Evolutionary conservation across 768 basidiomycete genomes (phyloP).

Genomic region (Coprinopsis sp.): DNA sequence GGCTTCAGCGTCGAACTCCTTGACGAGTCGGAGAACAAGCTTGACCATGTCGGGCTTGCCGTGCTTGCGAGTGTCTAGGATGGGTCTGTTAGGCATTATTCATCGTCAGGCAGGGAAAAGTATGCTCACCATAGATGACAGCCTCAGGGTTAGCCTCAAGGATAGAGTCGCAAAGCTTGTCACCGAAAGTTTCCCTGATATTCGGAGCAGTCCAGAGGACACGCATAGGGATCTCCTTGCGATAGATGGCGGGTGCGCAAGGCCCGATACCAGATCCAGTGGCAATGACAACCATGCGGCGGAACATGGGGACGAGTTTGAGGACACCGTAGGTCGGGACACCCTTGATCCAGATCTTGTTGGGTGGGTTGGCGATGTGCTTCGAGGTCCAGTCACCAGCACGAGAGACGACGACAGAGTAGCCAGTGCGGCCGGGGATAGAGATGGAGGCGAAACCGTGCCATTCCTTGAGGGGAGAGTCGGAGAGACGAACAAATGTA

Average conservation of each 20-base stretch:
- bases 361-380: slow-evolving; percentile 44
- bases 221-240: slow-evolving; percentile 30
- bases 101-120: neutral
- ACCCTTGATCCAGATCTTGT: slow-evolving; percentile 50
- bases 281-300: slow-evolving; percentile 47
- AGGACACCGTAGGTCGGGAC: slow-evolving; percentile 47
- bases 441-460: slow-evolving; percentile 44
- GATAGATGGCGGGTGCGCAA: slow-evolving; percentile 32
- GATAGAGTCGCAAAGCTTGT: slow-evolving; percentile 34
- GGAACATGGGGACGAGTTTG: slow-evolving; percentile 45
- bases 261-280: slow-evolving; percentile 55
- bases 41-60: slow-evolving; percentile 39
- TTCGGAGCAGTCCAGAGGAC: slow-evolving; percentile 40
- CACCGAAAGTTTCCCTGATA: slow-evolving; percentile 37
- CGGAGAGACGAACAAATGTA: slow-evolving; percentile 21
- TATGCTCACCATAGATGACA: slow-evolving; percentile 25
- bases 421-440: slow-evolving; percentile 35
- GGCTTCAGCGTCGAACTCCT: slow-evolving; percentile 35
- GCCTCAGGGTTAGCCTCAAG: slow-evolving; percentile 36
- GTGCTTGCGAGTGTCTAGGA: slow-evolving; percentile 30
- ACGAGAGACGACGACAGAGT: slow-evolving; percentile 50
- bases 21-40: slow-evolving; percentile 33
- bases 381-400: slow-evolving; percentile 56
- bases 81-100: neutral
- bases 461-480: slow-evolving; percentile 43